Conservation (phyloP, 306 rosid genomes). For the Trifolium repens region DNA sequence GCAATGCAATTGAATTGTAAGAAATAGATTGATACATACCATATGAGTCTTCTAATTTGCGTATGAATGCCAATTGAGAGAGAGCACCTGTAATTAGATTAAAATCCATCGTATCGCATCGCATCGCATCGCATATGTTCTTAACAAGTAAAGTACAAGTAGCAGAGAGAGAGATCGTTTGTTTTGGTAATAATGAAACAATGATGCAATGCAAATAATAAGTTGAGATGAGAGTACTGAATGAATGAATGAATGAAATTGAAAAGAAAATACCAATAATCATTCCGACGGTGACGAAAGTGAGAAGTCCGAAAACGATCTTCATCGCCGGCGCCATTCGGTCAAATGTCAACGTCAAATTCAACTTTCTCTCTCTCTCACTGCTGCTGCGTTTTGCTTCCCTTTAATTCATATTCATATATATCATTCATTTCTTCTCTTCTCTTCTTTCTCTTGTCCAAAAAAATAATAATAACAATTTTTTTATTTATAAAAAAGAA, state of each 20-base stretch:
- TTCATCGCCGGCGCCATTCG: conserved; percentile 70
- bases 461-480: no score
- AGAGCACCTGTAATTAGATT: conserved; percentile 69
- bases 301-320: conserved; percentile 83
- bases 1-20: no score
- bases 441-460: background rate
- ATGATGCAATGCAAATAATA: no score
- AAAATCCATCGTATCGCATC: no score
- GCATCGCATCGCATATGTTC: no score
- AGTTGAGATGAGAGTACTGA: no score
- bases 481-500: no score
- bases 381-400: background rate
- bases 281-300: conserved; percentile 96
- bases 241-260: no score
- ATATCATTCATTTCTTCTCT: background rate
- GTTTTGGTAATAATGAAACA: no score
- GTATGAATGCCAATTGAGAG: conserved; percentile 85
- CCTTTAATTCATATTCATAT: background rate
- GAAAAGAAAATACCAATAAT: conserved; percentile 54
- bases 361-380: background rate
- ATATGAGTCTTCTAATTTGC: conserved; percentile 83
- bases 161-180: no score
- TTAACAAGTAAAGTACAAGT: no score
- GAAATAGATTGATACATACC: conserved; percentile 46
- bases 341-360: conserved; percentile 8